Evolutionary conservation across 2,329 filamentous ascomycete genomes (phyloP), one percentile per base, ranked within the genome.

Genomic region (Sporothrix humicola): DNA sequence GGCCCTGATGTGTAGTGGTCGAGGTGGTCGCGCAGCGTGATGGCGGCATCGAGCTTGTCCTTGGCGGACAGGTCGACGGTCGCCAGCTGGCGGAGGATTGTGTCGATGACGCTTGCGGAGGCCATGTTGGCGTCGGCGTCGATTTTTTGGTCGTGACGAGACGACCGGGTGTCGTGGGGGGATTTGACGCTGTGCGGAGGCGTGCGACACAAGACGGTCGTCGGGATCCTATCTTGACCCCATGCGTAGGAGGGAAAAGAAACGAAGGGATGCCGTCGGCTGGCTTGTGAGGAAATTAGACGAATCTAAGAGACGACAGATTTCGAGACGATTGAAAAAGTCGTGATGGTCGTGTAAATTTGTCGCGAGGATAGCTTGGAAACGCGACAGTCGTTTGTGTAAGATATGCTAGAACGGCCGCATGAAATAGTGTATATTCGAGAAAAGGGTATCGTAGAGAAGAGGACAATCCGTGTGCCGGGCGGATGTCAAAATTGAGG

Each of bases 11-110:
- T 94, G 84, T 96, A 97, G 79, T 94, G 88, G 77, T 99, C 97
- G 77, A 98, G 91, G 79, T 89, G 94, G 83, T 99, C 97, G 81
- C 96, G 93, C 79, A 99, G 87, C 77, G 95, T 92, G 71, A 91
- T 90, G 75, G 95, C 94, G 76, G 94, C 90, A 79, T 94, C 93
- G 75, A 92, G 88, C 84, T 95, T 97, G 74, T 90, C 84, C 84
- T 93, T 93, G 74, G 91, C 84, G 90, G 87, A 88, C 79, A 84
- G 85, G 76, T 90, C 88, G 73, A 85, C 81, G 69, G 83, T 84
- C 79, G 84, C 86, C 76, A 90, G 84, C 81, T 87, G 87, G 83
- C 87, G 75, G 63, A 77, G 88, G 77, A 90, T 86, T 79, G 90
- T 87, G 82, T 91, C 87, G 76, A 91, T 89, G 79, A 91, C 88